Percentiles rank a stretch among this genome's conserved stretches.
phyloP scores from a whole-genome alignment of 2,329 filamentous ascomycete genomes.

The Juglanconis oblonga region DNA sequence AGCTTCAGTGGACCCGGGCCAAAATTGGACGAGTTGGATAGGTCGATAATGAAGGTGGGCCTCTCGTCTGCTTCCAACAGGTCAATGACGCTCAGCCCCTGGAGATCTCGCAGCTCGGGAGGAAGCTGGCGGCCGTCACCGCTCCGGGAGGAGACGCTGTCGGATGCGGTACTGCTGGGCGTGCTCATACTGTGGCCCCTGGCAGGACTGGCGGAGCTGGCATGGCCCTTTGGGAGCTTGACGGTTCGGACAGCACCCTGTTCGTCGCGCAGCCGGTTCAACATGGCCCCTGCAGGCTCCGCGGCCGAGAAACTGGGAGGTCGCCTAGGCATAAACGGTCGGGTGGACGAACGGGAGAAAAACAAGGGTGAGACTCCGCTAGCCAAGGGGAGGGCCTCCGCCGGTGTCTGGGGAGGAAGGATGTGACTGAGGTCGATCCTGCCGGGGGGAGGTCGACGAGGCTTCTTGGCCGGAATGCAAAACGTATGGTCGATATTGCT shows the following conservation, averaged over 20 bases:
- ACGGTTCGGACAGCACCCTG: conserved; percentile 49
- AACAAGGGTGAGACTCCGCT: conserved; percentile 45
- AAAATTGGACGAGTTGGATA: conserved; percentile 56
- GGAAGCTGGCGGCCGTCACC: conserved; percentile 48
- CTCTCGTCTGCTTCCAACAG: conserved; percentile 73
- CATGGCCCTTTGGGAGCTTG: conserved; percentile 52
- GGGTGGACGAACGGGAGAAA: conserved; percentile 42
- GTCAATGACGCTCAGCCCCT: conserved; percentile 66
- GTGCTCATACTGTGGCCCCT: conserved; percentile 43
- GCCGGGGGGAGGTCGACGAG: conserved; percentile 44
- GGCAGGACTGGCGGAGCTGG: conserved; percentile 45
- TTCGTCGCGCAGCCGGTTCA: conserved; percentile 44
- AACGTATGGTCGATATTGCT: conserved; percentile 15
- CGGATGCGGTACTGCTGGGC: conserved; percentile 50
- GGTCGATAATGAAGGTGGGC: conserved; percentile 73
- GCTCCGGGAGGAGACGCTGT: conserved; percentile 48
- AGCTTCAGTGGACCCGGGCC: conserved; percentile 54
- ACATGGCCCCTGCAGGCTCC: conserved; percentile 45
- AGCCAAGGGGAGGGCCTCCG: conserved; percentile 10
- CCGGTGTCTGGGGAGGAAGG: conserved; percentile 22
- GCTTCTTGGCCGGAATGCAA: conserved; percentile 38
- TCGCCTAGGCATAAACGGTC: conserved; percentile 29
- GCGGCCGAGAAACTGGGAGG: conserved; percentile 36
- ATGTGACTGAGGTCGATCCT: conserved; percentile 39
- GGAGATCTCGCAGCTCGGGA: conserved; percentile 54